These are phyloP conservation scores for Ramaria rubella DNA, from an alignment of 768 basidiomycete genomes.

Conservation along the genomic window DNA sequence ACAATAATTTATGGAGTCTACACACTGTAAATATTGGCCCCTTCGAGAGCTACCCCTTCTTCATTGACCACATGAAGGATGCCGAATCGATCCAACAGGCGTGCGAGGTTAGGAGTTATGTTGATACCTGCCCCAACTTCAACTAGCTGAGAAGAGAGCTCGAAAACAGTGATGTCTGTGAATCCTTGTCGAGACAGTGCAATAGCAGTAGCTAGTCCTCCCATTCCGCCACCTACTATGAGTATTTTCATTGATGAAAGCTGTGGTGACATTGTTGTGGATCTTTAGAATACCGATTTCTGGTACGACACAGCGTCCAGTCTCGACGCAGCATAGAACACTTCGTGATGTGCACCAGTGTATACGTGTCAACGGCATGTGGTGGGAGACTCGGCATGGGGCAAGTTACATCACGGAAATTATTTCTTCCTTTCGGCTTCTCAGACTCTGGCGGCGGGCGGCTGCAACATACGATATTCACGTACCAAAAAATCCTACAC, in stretches of 20 bases:
- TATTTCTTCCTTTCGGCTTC: too few species aligned
- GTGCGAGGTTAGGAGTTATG: constrained; percentile 30
- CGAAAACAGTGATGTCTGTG: constrained; percentile 26
- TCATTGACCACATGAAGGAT: constrained; percentile 22
- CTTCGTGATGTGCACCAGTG: too few species aligned
- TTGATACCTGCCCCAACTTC: constrained; percentile 35
- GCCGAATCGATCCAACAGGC: constrained; percentile 26
- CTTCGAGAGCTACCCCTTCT: constrained; percentile 25
- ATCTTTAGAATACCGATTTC: too few species aligned
- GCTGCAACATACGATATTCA: too few species aligned
- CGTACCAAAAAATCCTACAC: too few species aligned
- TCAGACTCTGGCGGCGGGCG: too few species aligned
- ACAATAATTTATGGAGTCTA: neutral
- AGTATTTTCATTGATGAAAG: neutral
- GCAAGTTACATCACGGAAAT: too few species aligned
- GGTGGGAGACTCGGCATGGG: too few species aligned
- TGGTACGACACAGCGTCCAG: too few species aligned
- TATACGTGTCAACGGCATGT: too few species aligned
- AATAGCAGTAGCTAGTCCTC: constrained; percentile 27
- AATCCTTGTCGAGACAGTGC: constrained; percentile 26
- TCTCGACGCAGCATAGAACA: too few species aligned
- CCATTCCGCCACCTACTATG: constrained; percentile 9
- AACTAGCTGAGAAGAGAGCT: constrained; percentile 24
- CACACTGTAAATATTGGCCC: constrained; percentile 24
- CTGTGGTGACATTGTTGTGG: neutral